These are phyloP conservation scores for Xylaria flabelliformis DNA, from an alignment of 495 filamentous ascomycete genomes.

Conservation along the genomic window DNA sequence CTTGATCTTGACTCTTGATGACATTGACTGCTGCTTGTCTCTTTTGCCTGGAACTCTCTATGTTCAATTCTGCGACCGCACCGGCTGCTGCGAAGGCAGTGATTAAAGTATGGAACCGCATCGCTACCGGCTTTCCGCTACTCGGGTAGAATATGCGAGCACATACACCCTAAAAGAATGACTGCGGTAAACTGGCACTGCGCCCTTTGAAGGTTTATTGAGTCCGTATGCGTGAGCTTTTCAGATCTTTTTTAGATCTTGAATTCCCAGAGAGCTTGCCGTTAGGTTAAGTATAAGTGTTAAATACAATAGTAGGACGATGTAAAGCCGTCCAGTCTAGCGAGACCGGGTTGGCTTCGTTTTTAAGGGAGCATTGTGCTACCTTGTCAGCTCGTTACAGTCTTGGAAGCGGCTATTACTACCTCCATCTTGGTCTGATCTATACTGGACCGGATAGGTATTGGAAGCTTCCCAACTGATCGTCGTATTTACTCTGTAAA, in stretches of 20 bases:
- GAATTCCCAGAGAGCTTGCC: not conserved
- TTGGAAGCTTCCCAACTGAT: too few species aligned
- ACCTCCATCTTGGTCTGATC: not conserved
- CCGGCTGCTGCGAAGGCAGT: not conserved
- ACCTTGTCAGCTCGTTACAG: not conserved
- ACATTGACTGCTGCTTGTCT: not conserved
- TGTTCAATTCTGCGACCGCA: slow-evolving; percentile 2
- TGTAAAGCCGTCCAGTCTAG: too few species aligned
- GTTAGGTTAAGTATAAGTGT: not conserved
- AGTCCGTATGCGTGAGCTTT: not conserved
- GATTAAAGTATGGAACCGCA: not conserved
- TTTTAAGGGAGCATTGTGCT: not conserved
- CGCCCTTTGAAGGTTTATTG: not conserved
- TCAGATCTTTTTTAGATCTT: not conserved
- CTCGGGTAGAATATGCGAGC: not conserved
- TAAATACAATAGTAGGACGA: too few species aligned
- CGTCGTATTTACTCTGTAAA: not conserved
- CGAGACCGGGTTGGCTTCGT: not conserved
- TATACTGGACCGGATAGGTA: not conserved
- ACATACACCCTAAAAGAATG: not conserved
- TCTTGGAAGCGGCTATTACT: not conserved
- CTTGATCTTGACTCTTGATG: not conserved
- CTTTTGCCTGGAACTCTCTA: not conserved
- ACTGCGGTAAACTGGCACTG: not conserved
- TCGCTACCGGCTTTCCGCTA: not conserved